phyloP scores from a whole-genome alignment of 176 grass and related monocot species.

The Hsuehochloa calcarea region DNA sequence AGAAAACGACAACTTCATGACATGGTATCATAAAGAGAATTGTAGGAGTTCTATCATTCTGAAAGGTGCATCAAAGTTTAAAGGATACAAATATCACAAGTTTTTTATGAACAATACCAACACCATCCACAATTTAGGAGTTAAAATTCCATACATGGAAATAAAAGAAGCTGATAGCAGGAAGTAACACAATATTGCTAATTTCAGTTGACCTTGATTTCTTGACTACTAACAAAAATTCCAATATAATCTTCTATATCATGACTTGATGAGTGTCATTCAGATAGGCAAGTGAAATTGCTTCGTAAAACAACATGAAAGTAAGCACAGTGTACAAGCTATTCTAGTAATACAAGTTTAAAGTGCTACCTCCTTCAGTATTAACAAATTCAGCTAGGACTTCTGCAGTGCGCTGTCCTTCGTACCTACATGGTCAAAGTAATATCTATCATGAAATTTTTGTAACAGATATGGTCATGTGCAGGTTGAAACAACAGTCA shows the following conservation, averaged over 20 bases:
- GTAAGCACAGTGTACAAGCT: background rate
- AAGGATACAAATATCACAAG: background rate
- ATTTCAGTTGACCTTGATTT: background rate
- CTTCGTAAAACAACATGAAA: background rate
- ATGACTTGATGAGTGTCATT: background rate
- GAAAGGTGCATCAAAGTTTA: background rate
- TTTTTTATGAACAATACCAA: background rate
- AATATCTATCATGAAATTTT: background rate
- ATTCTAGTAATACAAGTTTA: background rate
- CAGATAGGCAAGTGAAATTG: background rate
- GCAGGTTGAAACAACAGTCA: background rate
- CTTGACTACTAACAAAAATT: background rate
- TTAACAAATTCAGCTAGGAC: constrained; percentile 78
- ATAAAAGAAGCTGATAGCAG: background rate
- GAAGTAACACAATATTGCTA: background rate
- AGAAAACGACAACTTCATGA: background rate
- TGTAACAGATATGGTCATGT: background rate
- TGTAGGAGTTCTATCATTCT: background rate
- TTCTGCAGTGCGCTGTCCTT: constrained; percentile 75
- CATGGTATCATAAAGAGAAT: background rate
- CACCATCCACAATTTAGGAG: background rate
- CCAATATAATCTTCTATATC: background rate
- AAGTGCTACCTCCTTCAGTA: constrained; percentile 67
- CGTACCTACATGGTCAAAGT: constrained; percentile 50
- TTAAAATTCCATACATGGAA: background rate